Evolutionary conservation across 352 stramenopile species (phyloP), one percentile per base, ranked within the genome.

Genomic region (Elongisporangium anandrum): DNA sequence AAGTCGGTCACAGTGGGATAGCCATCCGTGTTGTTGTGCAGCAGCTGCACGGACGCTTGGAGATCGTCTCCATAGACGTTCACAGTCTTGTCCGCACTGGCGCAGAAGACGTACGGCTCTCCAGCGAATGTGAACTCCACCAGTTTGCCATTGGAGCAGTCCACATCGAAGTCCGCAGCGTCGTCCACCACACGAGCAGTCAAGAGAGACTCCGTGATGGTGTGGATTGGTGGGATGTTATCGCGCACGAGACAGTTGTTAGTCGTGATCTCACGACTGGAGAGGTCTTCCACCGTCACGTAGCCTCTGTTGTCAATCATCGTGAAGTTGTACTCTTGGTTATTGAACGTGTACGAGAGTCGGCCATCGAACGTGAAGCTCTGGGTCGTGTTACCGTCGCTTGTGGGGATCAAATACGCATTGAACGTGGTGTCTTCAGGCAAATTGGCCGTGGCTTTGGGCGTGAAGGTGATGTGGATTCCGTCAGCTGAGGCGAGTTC

Each of bases 41-140:
- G 29, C 1, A 41, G 29, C 29, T 41, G 29, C 29, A 41, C 29
- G 9, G 29, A 41, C 29, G 29, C 29, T 8, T 41, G 29, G 9
- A 41, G 29, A 41, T 41, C 29, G 9, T 41, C 29, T 41, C 29
- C 29, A 41, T 41, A 41, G 5, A 41, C 29, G 9, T 41, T 41
- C 29, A 41, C 29, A 41, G 29, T 41, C 29, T 41, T 41, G 29
- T 41, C 29, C 9, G 38, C 15, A 23, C 50, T 59, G 16, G 59
- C 60, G 56, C 71, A 79, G 41, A 77, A 69, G 21, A 79, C 71
- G 55, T 61, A 79, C 22, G 68, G 51, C 59, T 76, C 71, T 24
- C 64, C 60, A 17, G 71, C 64, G 39, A 79, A 74, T 16, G 50
- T 54, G 15, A 76, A 49, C 22, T 76, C 54, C 16, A 77, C 62